Evolutionary conservation across 257 asterid genomes (phyloP), one percentile per base, ranked within the genome.

Genomic region (Haberlea rhodopensis): DNA sequence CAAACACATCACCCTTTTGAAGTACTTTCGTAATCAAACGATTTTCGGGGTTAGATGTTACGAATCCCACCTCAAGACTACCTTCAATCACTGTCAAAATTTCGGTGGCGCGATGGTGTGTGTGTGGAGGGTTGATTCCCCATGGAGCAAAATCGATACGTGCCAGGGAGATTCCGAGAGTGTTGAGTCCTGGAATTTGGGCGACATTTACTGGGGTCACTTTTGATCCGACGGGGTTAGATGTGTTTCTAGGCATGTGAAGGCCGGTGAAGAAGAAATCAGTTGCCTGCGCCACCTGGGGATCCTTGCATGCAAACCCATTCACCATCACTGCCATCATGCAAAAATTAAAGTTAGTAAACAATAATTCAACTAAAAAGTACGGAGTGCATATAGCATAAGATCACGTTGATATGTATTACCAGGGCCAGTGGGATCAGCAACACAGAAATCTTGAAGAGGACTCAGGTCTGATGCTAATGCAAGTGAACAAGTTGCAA

Each of bases 371-470:
- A 7, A 26, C 4, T 2, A 16, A 1, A 48, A 19, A 5, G 0
- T 18, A 1, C 16, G 2, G 2, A 19, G 21, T 46, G n/a, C n/a
- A n/a, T n/a, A 27, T 22, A 49, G 16, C 2, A 2, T 4, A 22
- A 32, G 3, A 0, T 11, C 4, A 64, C 20, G 10, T 21, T 22
- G 8, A 5, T 10, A 27, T 57, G 2, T 16, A 57, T 27, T 18
- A 70, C 80, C 73, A 25, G 70, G 69, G 62, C 49, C 49, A 1
- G 51, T 0, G 22, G 61, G 40, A 20, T 61, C 62, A 1, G 80
- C 73, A 18, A 66, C 73, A 37, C 80, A 75, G 56, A 75, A 70
- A 60, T 75, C 80, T 46, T 75, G 80, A 48, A 75, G 68, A 22
- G 79, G 73, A 16, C 76, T 70, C 0, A 57, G 72, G 27, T 70